Evolutionary conservation across 148 eudicot genomes (phyloP), one percentile per base, ranked within the genome.

Genomic region (Salicornia ramosissima): DNA sequence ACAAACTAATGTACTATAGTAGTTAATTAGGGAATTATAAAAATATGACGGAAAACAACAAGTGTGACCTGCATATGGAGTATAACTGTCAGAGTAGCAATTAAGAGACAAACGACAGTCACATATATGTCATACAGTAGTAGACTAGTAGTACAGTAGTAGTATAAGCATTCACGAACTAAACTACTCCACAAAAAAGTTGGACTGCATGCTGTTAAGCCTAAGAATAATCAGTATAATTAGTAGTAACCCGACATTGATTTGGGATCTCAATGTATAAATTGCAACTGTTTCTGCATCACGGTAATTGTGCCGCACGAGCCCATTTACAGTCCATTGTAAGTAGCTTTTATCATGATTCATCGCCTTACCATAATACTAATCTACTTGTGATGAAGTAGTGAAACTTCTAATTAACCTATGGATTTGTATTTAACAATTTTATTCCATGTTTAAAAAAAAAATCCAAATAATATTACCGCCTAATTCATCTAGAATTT

Each of bases 241-340:
- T 74, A 68, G 78, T 51, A 68, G 64, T 71, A 71, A 71, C 49
- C 75, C 79, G 79, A 76, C 79, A 70, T 65, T 71, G 31, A 70
- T 76, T 76, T 65, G 79, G 79, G 79, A 76, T 76, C 79, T 76
- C 79, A 70, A 76, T 76, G 74, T 70, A 53, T 47, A 39, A 31
- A 63, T 64, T n/a, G 66, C 74, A 69, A 53, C 74, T 53, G 51
- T 69, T 59, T 61, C 64, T 36, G 42, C 60, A 71, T 65, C 21
- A 71, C 61, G 79, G 75, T 76, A 75, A 62, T 64, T 72, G 78
- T 75, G 78, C 74, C 57, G 28, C 59, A 71, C 71, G 21, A 68
- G 68, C 64, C 67, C 52, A 34, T 70, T 11, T 11, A 12, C 55
- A 18, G 19, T 49, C 53, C 53, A 49, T 16, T 49, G 53, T 49